phyloP scores from a whole-genome alignment of 2,329 filamentous ascomycete genomes.

The Fusarium coffeatum region DNA sequence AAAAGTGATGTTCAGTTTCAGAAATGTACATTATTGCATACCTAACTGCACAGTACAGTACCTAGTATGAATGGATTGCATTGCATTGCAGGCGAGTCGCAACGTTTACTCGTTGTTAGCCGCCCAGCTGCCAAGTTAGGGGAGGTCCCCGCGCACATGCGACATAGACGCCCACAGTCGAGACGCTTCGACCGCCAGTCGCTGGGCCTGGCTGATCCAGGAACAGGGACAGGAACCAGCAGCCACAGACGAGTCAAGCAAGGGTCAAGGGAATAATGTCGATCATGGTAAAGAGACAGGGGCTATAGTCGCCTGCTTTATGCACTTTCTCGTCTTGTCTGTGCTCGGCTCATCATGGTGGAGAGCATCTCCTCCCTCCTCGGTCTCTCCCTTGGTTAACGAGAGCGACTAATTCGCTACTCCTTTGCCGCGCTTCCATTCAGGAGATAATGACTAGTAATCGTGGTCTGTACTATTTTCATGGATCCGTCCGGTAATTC shows the following conservation, averaged over 20 bases:
- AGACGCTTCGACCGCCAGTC: constrained; percentile 41
- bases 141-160: constrained; percentile 34
- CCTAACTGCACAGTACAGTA: neutral
- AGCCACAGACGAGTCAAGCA: constrained; percentile 4
- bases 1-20: neutral
- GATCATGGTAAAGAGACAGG: constrained; percentile 12
- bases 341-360: constrained; percentile 3
- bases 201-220: constrained; percentile 4
- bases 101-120: constrained; percentile 20
- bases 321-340: neutral
- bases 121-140: constrained; percentile 18
- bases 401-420: constrained; percentile 33
- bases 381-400: constrained; percentile 17
- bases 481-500: constrained; percentile 12
- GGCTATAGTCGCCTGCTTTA: constrained; percentile 30
- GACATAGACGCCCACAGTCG: constrained; percentile 42
- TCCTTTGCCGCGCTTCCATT: constrained; percentile 37
- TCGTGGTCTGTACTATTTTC: constrained; percentile 12
- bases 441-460: constrained; percentile 19
- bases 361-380: neutral
- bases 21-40: neutral
- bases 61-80: constrained; percentile 1
- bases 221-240: neutral
- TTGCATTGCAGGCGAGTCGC: neutral
- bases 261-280: constrained; percentile 26